phyloP scores from a whole-genome alignment of 2,329 filamentous ascomycete genomes.

The Cyphellophora europaea region DNA sequence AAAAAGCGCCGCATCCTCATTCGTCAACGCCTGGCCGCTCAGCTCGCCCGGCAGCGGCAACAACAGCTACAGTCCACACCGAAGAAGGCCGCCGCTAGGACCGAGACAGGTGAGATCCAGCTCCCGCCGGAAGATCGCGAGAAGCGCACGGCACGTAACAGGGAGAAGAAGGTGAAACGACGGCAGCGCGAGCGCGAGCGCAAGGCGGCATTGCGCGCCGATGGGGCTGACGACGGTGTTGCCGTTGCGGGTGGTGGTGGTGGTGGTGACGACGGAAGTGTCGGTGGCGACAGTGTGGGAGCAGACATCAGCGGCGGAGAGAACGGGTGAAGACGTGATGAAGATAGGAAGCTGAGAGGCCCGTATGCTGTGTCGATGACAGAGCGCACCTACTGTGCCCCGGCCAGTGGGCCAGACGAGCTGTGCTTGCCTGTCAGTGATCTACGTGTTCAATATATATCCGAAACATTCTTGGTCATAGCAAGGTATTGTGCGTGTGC shows the following conservation, averaged over 20 bases:
- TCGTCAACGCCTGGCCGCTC: slow-evolving; percentile 9
- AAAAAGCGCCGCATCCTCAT: slow-evolving; percentile 16
- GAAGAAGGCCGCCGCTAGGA: slow-evolving; percentile 11
- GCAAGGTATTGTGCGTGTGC: no score
- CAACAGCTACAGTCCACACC: slow-evolving; percentile 3
- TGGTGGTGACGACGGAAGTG: background rate
- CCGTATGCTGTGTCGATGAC: no score
- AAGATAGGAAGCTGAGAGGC: no score
- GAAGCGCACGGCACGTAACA: slow-evolving; percentile 16
- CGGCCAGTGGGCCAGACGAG: no score
- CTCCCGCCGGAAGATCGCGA: slow-evolving; percentile 8
- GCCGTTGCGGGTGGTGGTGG: background rate
- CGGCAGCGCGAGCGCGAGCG: slow-evolving; percentile 13
- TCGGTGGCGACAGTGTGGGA: background rate
- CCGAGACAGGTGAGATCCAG: slow-evolving; percentile 4
- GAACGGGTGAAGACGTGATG: no score
- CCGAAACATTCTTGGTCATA: no score
- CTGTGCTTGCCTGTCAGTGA: no score
- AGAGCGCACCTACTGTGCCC: no score
- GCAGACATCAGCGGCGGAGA: background rate
- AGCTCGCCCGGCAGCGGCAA: slow-evolving; percentile 2
- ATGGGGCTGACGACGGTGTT: no score
- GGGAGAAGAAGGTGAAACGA: slow-evolving; percentile 18
- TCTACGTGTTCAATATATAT: no score
- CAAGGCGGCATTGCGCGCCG: slow-evolving; percentile 8